Evolutionary conservation across 768 basidiomycete genomes (phyloP).

Genomic region (Royoungia palumana): DNA sequence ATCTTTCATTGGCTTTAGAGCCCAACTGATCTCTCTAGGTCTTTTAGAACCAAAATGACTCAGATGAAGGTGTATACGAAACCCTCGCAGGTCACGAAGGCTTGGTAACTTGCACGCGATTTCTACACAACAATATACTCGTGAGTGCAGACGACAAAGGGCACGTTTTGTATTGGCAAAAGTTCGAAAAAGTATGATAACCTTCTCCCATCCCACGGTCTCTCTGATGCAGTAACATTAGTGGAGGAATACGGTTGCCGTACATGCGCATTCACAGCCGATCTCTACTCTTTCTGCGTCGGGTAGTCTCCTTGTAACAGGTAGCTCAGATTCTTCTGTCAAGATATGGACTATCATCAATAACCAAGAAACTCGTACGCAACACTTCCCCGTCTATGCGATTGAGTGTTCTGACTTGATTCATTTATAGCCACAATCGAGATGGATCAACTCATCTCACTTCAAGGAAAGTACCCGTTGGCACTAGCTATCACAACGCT

Average conservation of each 20-base stretch:
- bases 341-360: constrained; percentile 63
- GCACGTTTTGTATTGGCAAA: constrained; percentile 57
- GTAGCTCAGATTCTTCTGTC: constrained; percentile 76
- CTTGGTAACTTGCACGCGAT: constrained; percentile 74
- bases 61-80: constrained; percentile 54
- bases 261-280: constrained; percentile 63
- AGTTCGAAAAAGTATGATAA: constrained; percentile 25
- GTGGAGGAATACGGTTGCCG: constrained; percentile 51
- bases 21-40: constrained; percentile 5
- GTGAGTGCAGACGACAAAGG: constrained; percentile 80
- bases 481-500: constrained; percentile 61
- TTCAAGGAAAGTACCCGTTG: constrained; percentile 73
- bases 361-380: constrained; percentile 30
- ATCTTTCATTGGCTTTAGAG: not conserved
- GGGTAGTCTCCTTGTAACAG: constrained; percentile 58
- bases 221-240: constrained; percentile 28
- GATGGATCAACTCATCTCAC: constrained; percentile 55
- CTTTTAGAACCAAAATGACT: constrained; percentile 43
- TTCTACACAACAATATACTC: constrained; percentile 50
- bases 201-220: constrained; percentile 4
- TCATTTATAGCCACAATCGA: constrained; percentile 33
- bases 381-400: not conserved
- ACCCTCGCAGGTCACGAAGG: constrained; percentile 78
- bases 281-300: constrained; percentile 64
- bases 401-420: constrained; percentile 6